A percentile compares a stretch with the other conserved stretches of the same genome.
Evolutionary conservation across 1,284 basidiomycete species (phyloP).

Genomic region (Ganoderma leucocontextum): DNA sequence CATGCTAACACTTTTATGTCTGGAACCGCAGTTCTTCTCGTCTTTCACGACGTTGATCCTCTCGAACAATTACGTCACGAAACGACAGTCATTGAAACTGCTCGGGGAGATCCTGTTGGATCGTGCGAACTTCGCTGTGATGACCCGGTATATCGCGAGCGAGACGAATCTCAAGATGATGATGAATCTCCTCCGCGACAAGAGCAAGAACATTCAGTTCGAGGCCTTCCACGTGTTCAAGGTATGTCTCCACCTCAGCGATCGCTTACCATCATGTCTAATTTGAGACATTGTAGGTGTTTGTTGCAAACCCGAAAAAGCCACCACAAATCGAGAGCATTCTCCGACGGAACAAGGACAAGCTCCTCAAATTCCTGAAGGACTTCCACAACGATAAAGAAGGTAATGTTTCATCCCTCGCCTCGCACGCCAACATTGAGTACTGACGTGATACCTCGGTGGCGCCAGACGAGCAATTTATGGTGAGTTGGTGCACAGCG

Average conservation of each 20-base stretch:
- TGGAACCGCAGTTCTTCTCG: slow-evolving; percentile 81
- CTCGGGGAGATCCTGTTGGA: slow-evolving; percentile 98
- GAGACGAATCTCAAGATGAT: slow-evolving; percentile 98
- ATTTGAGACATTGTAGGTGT: slow-evolving; percentile 66
- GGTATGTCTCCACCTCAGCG: slow-evolving; percentile 54
- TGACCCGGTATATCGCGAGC: slow-evolving; percentile 97
- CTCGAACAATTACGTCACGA: slow-evolving; percentile 98
- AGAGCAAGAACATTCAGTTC: slow-evolving; percentile 99
- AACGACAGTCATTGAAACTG: slow-evolving; percentile 97
- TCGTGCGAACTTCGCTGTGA: slow-evolving; percentile 96
- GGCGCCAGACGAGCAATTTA: slow-evolving; percentile 89
- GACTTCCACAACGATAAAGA: slow-evolving; percentile 99
- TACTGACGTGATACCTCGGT: slow-evolving; percentile 12
- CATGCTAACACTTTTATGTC: slow-evolving; percentile 8
- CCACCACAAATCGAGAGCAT: slow-evolving; percentile 94
- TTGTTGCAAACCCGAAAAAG: slow-evolving; percentile 99
- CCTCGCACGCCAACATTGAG: neutral
- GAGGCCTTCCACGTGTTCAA: slow-evolving; percentile 99
- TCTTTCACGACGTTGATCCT: slow-evolving; percentile 94
- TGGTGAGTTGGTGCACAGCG: slow-evolving; percentile 51
- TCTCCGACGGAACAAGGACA: slow-evolving; percentile 92
- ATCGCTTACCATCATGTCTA: neutral
- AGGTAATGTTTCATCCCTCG: slow-evolving; percentile 55
- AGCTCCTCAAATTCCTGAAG: slow-evolving; percentile 88
- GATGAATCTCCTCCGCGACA: slow-evolving; percentile 98